These are phyloP conservation scores for Amaranthus palmeri DNA, from an alignment of 148 eudicot genomes.

Conservation along the genomic window DNA sequence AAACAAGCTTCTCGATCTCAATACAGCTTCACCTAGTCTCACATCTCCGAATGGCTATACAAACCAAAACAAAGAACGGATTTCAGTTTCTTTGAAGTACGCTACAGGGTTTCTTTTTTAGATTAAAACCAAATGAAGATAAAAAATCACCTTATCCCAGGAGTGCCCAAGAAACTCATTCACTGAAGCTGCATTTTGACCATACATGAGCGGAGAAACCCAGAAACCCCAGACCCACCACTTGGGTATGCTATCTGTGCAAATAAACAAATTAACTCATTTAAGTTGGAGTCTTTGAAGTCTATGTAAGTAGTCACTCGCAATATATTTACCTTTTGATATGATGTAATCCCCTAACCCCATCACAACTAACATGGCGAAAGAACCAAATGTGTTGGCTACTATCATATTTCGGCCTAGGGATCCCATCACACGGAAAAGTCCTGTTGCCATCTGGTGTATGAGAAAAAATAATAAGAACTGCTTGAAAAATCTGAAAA, in stretches of 20 bases:
- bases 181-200: constrained; percentile 85
- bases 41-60: constrained; percentile 27
- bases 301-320: background rate
- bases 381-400: constrained; percentile 98
- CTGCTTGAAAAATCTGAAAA: constrained; percentile 76
- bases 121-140: background rate
- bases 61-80: constrained; percentile 11
- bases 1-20: constrained; percentile 68
- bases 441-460: constrained; percentile 88
- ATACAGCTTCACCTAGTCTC: constrained; percentile 58
- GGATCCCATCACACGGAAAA: constrained; percentile 93
- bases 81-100: background rate
- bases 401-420: constrained; percentile 94
- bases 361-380: constrained; percentile 99
- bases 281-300: background rate
- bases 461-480: constrained; percentile 74
- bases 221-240: constrained; percentile 99
- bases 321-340: constrained; percentile 64
- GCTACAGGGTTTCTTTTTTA: background rate
- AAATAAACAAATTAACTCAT: constrained; percentile 7
- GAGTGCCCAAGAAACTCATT: constrained; percentile 96
- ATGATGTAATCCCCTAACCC: constrained; percentile 91
- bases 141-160: constrained; percentile 75
- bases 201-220: constrained; percentile 96
- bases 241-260: constrained; percentile 72